Base-by-base conservation (phyloP, 768 basidiomycete genomes). In the Chlorophyllum brunneum region DNA sequence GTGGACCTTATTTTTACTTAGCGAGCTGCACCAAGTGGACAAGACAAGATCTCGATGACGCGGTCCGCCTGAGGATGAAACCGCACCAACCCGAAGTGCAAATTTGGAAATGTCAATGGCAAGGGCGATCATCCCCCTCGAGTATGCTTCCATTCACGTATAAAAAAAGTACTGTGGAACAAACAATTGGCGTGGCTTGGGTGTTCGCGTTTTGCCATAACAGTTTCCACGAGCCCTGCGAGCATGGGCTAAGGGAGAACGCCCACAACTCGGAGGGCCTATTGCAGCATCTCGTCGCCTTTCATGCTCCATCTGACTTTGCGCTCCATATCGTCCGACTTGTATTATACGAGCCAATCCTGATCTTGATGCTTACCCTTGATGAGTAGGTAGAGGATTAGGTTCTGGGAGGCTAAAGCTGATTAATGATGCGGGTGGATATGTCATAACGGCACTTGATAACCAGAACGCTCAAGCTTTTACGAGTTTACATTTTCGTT, bases 391-490 rank as follows among this genome's bases (percentile, higher is more conserved):
- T n/a, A 39, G 29, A 51, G 22, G 40, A 42, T 51, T 40, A 36
- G 29, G 20, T 23, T 30, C 20, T 18, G 6, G 11, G 31, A 33
- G 24, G n/a, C 31, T 18, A 51, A 31, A 30, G 40, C 38, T 41
- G 38, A 31, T 41, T 31, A 42, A 51, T 34, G 40, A 51, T 43
- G 29, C 37, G 18, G 24, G 47, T 45, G 43, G 43, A 45, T 48
- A 48, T 48, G 47, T 48, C 47, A 48, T 8, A 24, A 3, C 47
- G 24, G 39, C 37, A 24, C 36, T 48, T 13, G 47, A 48, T 24
- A 29, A 26, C 11, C 29, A 37, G 31, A 45, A 16, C 41, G n/a
- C 29, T 45, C 43, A 45, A 27, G 26, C 27, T 22, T 29, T 45
- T 30, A n/a, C 24, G 24, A 24, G 15, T 27, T 24, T 27, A 36